Percentiles rank a stretch among this genome's conserved stretches.
Evolutionary conservation across 139 green algal genomes (phyloP).

Genomic region (Limnomonas spitsbergensis): DNA sequence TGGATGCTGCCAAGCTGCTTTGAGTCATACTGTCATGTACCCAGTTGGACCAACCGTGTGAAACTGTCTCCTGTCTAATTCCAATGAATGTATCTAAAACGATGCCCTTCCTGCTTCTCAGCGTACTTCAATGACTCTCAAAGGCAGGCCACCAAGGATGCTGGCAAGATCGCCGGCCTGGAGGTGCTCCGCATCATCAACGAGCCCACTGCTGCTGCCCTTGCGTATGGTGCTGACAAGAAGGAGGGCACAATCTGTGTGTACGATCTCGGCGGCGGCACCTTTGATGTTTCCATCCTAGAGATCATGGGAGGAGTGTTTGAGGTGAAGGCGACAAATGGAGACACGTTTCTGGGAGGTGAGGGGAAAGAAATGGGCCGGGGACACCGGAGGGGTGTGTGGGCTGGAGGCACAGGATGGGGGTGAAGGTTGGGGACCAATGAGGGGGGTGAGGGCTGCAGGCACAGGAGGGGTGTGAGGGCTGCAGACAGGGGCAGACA

Average conservation of each 20-base stretch:
- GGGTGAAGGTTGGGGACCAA: too few relatives aligned
- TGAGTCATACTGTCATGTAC: too few relatives aligned
- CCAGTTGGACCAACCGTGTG: too few relatives aligned
- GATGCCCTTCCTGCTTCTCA: not conserved
- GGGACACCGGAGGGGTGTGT: too few relatives aligned
- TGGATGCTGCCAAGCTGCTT: too few relatives aligned
- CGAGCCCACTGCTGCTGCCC: slow-evolving; percentile 94
- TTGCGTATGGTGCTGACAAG: slow-evolving; percentile 94
- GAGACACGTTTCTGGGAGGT: slow-evolving; percentile 97
- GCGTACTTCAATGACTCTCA: slow-evolving; percentile 99
- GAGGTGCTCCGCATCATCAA: slow-evolving; percentile 98
- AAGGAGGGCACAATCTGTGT: slow-evolving; percentile 89
- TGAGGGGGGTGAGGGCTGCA: not conserved
- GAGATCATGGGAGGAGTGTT: slow-evolving; percentile 96
- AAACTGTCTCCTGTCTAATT: too few relatives aligned
- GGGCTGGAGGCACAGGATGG: too few relatives aligned
- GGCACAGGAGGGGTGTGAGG: not conserved
- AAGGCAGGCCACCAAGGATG: slow-evolving; percentile 71
- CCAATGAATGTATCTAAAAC: too few relatives aligned
- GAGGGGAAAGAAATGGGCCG: not conserved
- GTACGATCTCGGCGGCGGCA: slow-evolving; percentile 92
- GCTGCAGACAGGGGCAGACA: not conserved
- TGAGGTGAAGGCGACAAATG: slow-evolving; percentile 98
- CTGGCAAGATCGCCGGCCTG: slow-evolving; percentile 79
- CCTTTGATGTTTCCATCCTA: slow-evolving; percentile 98